Evolutionary conservation across 768 basidiomycete genomes (phyloP).

Genomic region (Termitomyces sp.): DNA sequence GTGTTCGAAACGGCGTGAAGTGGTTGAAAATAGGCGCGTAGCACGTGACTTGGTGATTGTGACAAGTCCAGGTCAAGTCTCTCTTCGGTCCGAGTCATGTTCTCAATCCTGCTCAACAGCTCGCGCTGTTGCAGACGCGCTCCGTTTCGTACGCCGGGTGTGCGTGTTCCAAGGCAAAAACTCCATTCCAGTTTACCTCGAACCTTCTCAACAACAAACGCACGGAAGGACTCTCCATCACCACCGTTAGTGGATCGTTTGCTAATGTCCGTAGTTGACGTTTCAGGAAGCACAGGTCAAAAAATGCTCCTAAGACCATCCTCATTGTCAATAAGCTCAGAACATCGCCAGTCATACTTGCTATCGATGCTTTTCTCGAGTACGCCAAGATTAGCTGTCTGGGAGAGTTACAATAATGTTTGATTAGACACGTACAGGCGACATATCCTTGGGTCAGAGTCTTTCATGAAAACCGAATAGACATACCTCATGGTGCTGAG

Average conservation of each 20-base stretch:
- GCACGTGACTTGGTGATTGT: slow-evolving; percentile 20
- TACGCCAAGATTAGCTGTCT: slow-evolving; percentile 27
- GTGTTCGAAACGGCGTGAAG: not conserved
- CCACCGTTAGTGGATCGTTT: slow-evolving; percentile 11
- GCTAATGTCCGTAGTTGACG: slow-evolving; percentile 17
- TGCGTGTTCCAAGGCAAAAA: not conserved
- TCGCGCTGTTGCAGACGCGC: slow-evolving; percentile 2
- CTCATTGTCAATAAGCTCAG: slow-evolving; percentile 80
- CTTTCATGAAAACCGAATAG: slow-evolving; percentile 61
- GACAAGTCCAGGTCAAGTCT: slow-evolving; percentile 5
- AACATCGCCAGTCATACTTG: slow-evolving; percentile 70
- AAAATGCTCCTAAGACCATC: slow-evolving; percentile 51
- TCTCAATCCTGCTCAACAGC: slow-evolving; percentile 4
- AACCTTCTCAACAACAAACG: slow-evolving; percentile 7
- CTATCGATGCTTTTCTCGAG: slow-evolving; percentile 72
- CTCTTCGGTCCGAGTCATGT: slow-evolving; percentile 7
- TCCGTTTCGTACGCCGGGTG: not conserved
- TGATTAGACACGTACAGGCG: slow-evolving; percentile 47
- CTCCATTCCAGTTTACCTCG: not conserved
- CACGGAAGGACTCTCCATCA: slow-evolving; percentile 3
- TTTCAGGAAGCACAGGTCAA: slow-evolving; percentile 32
- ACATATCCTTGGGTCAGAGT: slow-evolving; percentile 59
- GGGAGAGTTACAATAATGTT: not conserved
- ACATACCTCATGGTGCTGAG: slow-evolving; percentile 59
- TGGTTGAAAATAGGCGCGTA: slow-evolving; percentile 25